Base-by-base conservation (phyloP, 306 rosid species). In the Fragaria ananassa region DNA sequence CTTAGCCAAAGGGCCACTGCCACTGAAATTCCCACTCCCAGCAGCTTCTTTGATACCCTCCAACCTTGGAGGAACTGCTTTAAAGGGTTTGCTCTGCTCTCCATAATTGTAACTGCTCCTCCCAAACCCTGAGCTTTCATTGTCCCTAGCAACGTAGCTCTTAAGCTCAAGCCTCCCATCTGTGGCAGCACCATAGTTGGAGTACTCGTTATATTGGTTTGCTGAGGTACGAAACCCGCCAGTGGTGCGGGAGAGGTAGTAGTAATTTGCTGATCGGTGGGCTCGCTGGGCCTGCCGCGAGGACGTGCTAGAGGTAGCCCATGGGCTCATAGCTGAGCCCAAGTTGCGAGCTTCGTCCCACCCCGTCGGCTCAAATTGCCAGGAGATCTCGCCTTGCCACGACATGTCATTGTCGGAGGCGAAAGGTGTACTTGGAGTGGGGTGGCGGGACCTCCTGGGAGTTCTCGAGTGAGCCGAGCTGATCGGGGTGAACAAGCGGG, bases 301-400 rank as follows among this genome's bases (percentile, higher is more conserved):
- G 2, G 86, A 35, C 18, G 85, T 41, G 46, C 47, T 61, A 75
- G 68, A 37, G 0, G 85, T 61, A 8, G 87, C 58, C 98, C 96
- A 94, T 10, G 93, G 97, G 70, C 86, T 88, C 18, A 94, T 45
- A 83, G 72, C 89, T 17, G 89, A 68, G 18, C 95, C 89, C 5
- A 90, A 76, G 69, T 71, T 82, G 65, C 81, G 86, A 51, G 74
- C 60, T 17, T 84, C 92, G 0, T 56, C 81, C 90, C 82, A 86
- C 10, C 95, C 91, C 0, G 75, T 79, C 23, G 98, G 85, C 85
- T 87, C 85, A 47, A 89, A 86, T 54, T 90, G 89, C 97, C 98
- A 94, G 4, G 96, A 94, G 75, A 94, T 79, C 81, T 90, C 95
- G 10, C 80, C 82, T 71, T 86, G 88, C 98, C 96, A 90, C 23